Percentiles rank a stretch among this genome's conserved stretches.
These are phyloP conservation scores for Leishmania major DNA, from an alignment of 208 protist species.

Conservation along the genomic window DNA sequence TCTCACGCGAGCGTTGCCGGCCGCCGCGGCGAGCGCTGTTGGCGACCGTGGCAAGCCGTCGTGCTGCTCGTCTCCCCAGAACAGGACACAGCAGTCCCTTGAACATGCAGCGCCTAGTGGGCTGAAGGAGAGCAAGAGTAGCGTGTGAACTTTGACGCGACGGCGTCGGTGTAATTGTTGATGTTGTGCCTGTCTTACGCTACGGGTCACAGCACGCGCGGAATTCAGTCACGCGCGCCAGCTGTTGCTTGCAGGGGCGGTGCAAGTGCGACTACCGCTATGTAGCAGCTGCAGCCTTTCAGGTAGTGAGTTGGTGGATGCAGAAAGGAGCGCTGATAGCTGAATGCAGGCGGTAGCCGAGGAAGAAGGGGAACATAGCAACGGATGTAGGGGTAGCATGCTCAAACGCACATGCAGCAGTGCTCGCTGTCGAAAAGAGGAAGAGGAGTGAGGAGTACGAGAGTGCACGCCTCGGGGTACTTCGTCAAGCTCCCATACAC, in stretches of 20 bases:
- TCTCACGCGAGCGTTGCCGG: conserved; percentile 11
- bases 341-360: background rate
- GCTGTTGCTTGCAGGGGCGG: background rate
- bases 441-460: conserved; percentile 2
- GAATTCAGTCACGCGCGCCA: background rate
- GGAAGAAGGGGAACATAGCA: background rate
- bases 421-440: background rate
- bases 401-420: background rate
- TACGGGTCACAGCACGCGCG: no score
- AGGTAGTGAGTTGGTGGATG: background rate
- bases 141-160: background rate
- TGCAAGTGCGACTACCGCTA: background rate
- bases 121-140: background rate
- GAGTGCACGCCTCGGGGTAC: background rate
- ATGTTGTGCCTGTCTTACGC: background rate
- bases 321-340: background rate
- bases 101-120: conserved; percentile 10
- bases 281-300: background rate
- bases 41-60: conserved; percentile 19
- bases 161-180: background rate
- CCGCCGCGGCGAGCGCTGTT: background rate
- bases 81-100: conserved; percentile 10
- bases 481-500: background rate
- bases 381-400: background rate
- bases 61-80: conserved; percentile 5